phyloP scores from a whole-genome alignment of 2,329 filamentous ascomycete genomes.

The Trichocomaceae sp. region DNA sequence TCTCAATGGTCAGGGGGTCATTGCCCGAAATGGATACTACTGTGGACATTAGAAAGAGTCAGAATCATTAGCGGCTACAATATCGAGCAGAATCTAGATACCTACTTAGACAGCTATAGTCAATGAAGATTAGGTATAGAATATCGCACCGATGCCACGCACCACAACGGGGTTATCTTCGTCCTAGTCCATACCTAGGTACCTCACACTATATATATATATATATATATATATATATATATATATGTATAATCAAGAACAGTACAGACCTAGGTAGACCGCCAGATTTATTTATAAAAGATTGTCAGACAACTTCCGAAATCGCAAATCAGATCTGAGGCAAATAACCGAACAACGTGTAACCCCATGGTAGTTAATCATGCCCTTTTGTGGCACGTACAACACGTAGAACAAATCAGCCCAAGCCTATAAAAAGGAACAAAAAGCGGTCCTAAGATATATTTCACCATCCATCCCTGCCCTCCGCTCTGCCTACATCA shows the following conservation, averaged over 20 bases:
- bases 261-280: neutral
- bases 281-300: neutral
- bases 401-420: no score
- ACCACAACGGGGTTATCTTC: neutral
- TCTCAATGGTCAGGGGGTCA: no score
- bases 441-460: neutral
- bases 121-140: neutral
- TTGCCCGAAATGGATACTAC: neutral
- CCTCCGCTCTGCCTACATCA: constrained; percentile 34
- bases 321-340: neutral
- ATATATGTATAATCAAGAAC: neutral
- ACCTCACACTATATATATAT: no score
- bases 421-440: no score
- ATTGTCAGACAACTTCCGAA: neutral
- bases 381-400: neutral
- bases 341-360: neutral
- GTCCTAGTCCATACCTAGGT: no score
- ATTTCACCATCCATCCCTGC: constrained; percentile 20
- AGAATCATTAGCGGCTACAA: neutral
- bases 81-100: neutral
- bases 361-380: neutral
- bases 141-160: neutral
- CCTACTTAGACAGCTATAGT: neutral
- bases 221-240: no score
- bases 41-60: no score